These are phyloP conservation scores for Globisporangium recalcitrans DNA, from an alignment of 352 stramenopile species.

Conservation along the genomic window DNA sequence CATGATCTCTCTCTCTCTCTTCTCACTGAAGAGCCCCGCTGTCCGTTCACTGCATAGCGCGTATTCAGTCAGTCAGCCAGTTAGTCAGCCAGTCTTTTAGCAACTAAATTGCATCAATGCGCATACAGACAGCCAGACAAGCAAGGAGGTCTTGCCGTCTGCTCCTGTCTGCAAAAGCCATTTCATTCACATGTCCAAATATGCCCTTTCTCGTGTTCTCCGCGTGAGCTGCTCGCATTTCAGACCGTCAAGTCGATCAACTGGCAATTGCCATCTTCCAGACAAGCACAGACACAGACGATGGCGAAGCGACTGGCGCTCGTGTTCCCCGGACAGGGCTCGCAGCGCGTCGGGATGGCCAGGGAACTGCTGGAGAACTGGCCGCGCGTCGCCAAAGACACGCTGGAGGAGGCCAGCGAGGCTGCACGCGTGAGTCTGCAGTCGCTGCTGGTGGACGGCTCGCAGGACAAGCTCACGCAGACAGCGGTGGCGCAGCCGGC, in stretches of 20 bases:
- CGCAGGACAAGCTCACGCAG: conserved; percentile 53
- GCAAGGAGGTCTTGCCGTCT: neutral
- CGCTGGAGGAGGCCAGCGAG: conserved; percentile 79
- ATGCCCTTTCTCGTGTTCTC: conserved; percentile 1
- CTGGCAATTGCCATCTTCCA: neutral
- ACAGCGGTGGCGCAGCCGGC: conserved; percentile 76
- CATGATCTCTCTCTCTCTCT: neutral
- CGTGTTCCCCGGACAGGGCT: conserved; percentile 84
- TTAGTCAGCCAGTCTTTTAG: neutral
- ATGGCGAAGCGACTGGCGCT: conserved; percentile 44
- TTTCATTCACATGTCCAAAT: neutral
- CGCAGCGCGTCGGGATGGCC: conserved; percentile 74
- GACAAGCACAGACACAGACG: neutral
- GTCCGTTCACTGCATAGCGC: neutral
- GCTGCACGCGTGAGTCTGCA: conserved; percentile 52
- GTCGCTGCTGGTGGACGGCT: conserved; percentile 54
- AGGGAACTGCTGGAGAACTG: conserved; percentile 73
- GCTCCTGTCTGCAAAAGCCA: neutral
- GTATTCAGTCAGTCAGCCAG: neutral
- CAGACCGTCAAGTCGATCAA: neutral
- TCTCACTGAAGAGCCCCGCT: neutral
- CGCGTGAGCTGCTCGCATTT: conserved; percentile 1
- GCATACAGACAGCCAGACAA: neutral
- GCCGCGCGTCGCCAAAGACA: conserved; percentile 41
- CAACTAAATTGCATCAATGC: conserved; percentile 2